Conservation (phyloP, 192 early-diverging fungal species). For the Lobosporangium transversale region DNA sequence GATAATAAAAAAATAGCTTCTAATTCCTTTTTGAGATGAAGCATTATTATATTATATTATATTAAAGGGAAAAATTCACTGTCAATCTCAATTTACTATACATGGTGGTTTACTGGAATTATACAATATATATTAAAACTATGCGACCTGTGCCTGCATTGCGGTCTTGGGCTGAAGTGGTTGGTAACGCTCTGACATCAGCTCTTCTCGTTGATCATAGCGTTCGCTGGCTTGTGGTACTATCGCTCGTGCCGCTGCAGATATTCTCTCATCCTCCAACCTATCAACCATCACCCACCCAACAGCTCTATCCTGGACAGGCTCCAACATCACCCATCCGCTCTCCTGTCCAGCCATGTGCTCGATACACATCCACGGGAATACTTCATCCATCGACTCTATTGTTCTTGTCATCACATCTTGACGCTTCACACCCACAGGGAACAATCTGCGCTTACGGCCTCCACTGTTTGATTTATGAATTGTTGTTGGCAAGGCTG, state of each 20-base stretch:
- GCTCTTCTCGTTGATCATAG: conserved; percentile 8
- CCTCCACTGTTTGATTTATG: conserved; percentile 8
- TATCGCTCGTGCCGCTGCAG: neutral
- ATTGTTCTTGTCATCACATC: conserved; percentile 50
- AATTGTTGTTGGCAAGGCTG: conserved; percentile 9
- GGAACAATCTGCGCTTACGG: conserved; percentile 27
- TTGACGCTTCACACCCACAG: conserved; percentile 27
- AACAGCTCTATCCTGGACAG: conserved; percentile 44
- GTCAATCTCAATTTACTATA: too few relatives aligned
- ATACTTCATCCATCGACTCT: conserved; percentile 46
- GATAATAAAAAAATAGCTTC: too few relatives aligned
- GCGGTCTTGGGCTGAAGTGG: conserved; percentile 1
- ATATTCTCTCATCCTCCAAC: conserved; percentile 20
- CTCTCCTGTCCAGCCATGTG: conserved; percentile 52
- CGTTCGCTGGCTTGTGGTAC: neutral
- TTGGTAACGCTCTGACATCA: neutral
- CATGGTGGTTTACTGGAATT: too few relatives aligned
- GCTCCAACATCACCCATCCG: conserved; percentile 48
- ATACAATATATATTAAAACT: too few relatives aligned
- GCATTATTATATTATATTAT: too few relatives aligned
- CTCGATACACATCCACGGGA: conserved; percentile 53
- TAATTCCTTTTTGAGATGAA: too few relatives aligned
- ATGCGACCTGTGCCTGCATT: conserved; percentile 14
- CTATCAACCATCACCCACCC: conserved; percentile 44
- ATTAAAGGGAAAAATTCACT: too few relatives aligned